Percentiles rank a stretch among this genome's conserved stretches.
Conservation (phyloP, 2,329 filamentous ascomycete species). For the Hypomyces rosellus region DNA sequence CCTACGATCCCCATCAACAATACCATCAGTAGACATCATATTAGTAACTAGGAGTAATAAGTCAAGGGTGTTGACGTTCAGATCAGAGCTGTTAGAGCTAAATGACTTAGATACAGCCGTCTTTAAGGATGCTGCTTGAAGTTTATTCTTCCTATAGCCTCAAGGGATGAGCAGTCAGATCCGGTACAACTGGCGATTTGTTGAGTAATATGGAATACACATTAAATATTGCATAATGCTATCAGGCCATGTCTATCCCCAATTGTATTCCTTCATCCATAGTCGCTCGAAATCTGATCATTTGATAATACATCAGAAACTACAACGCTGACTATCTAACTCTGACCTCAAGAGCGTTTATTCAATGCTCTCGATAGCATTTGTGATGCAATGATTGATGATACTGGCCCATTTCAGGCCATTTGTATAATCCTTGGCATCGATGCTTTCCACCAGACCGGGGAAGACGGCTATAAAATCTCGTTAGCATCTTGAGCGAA, state of each 20-base stretch:
- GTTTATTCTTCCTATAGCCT: not conserved
- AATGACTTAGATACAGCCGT: too few species aligned
- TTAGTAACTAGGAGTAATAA: not conserved
- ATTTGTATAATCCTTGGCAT: constrained; percentile 50
- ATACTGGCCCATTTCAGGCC: constrained; percentile 55
- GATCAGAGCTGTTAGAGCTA: too few species aligned
- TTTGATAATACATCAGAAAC: too few species aligned
- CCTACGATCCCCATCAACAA: not conserved
- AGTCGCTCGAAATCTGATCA: too few species aligned
- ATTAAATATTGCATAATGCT: too few species aligned
- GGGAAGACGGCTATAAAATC: constrained; percentile 49
- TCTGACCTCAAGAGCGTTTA: constrained; percentile 2
- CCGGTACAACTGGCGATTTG: not conserved
- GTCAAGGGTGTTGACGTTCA: too few species aligned
- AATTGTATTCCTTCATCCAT: too few species aligned
- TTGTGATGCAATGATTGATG: constrained; percentile 44
- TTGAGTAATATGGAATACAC: not conserved
- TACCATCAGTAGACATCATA: constrained; percentile 14
- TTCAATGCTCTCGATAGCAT: constrained; percentile 37
- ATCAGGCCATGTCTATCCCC: too few species aligned
- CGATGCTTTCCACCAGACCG: constrained; percentile 56
- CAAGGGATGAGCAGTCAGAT: not conserved
- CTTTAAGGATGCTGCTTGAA: too few species aligned
- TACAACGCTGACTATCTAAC: too few species aligned
- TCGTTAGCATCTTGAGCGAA: not conserved